Conservation (phyloP, 768 basidiomycete genomes). For the Pulveroboletus sp. region DNA sequence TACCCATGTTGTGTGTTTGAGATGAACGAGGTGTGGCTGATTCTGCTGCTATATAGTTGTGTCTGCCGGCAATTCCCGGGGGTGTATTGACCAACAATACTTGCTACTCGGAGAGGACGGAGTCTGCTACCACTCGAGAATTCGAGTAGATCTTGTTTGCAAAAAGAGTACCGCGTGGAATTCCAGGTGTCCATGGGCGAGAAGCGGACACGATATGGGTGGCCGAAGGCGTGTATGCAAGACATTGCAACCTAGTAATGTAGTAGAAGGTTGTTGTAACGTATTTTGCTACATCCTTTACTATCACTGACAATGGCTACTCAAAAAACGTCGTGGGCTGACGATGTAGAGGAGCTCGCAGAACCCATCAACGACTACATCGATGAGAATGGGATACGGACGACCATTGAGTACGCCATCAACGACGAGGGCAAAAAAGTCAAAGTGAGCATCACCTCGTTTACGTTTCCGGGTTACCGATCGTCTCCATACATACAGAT, state of each 20-base stretch:
- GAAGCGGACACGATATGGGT: no score
- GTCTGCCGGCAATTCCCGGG: constrained; percentile 31
- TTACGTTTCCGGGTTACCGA: neutral
- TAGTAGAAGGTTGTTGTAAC: constrained; percentile 7
- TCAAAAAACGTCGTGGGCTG: constrained; percentile 80
- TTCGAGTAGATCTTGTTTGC: no score
- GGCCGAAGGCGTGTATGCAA: no score
- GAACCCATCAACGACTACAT: constrained; percentile 56
- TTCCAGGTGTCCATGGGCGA: no score
- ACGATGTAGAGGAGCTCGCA: constrained; percentile 80
- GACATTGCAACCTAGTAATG: no score
- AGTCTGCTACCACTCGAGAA: no score
- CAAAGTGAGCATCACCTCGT: constrained; percentile 53
- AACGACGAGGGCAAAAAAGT: constrained; percentile 95
- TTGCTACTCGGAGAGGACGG: no score
- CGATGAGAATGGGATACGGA: constrained; percentile 84
- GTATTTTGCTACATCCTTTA: constrained; percentile 14
- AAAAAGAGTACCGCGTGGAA: no score
- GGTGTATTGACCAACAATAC: no score
- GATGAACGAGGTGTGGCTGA: constrained; percentile 27
- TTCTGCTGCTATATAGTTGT: constrained; percentile 39
- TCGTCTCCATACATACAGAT: constrained; percentile 51
- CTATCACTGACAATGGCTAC: constrained; percentile 16
- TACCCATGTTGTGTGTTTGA: constrained; percentile 64
- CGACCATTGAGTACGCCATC: constrained; percentile 74